Percentiles rank a stretch among this genome's conserved stretches.
These are phyloP conservation scores for Mycena sp. DNA, from an alignment of 1,284 basidiomycete species.

Conservation along the genomic window DNA sequence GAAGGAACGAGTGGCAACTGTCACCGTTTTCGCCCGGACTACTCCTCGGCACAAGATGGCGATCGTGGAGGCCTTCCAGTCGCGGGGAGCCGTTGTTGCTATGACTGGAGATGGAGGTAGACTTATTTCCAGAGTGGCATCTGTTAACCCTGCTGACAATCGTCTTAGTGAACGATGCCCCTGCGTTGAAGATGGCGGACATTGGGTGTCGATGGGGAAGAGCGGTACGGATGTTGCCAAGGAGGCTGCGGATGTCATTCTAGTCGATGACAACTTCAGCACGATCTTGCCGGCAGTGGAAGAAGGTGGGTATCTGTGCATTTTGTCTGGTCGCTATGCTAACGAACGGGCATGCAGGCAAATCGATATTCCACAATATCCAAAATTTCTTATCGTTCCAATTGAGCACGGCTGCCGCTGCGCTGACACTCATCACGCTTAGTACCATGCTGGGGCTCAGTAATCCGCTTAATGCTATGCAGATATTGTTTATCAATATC, in stretches of 20 bases:
- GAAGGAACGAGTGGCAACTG: constrained; percentile 81
- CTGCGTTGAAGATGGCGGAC: constrained; percentile 97
- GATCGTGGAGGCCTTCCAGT: constrained; percentile 93
- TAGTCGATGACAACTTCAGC: constrained; percentile 97
- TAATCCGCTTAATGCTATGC: constrained; percentile 98
- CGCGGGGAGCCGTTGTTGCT: constrained; percentile 89
- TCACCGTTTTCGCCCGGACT: constrained; percentile 94
- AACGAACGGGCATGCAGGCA: constrained; percentile 59
- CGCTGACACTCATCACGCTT: constrained; percentile 93
- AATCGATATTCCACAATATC: constrained; percentile 99
- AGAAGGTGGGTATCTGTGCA: constrained; percentile 69
- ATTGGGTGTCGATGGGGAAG: constrained; percentile 99
- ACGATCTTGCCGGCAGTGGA: constrained; percentile 95
- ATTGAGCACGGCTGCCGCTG: constrained; percentile 95
- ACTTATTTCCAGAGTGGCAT: constrained; percentile 18
- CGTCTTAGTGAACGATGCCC: constrained; percentile 90
- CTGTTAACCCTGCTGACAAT: background rate
- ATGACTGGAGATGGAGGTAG: constrained; percentile 95
- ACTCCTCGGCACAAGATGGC: constrained; percentile 98
- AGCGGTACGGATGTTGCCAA: constrained; percentile 98
- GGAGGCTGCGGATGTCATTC: constrained; percentile 96
- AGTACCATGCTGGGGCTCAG: constrained; percentile 90
- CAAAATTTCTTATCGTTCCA: constrained; percentile 99
- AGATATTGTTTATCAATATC: constrained; percentile 99
- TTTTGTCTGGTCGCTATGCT: background rate